Base-by-base conservation (phyloP, 176 grass and related monocot genomes). In the Elaeis guineensis region DNA sequence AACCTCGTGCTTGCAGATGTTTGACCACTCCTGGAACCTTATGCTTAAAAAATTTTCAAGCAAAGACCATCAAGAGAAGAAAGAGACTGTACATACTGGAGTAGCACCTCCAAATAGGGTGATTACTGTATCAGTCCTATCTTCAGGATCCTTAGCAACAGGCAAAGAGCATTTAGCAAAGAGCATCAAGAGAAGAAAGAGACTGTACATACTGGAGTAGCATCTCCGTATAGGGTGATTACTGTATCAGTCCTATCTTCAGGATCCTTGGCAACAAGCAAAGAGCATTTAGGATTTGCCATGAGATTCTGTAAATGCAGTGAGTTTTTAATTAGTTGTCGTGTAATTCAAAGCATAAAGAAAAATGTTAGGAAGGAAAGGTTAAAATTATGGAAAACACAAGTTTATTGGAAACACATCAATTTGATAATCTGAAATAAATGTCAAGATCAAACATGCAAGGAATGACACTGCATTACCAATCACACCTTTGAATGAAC, bases 211-310 rank as follows among this genome's bases (percentile, higher is more conserved):
- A 96, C 92, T 65, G 75, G 75, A 23, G 59, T 71, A 78, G 81
- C 83, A 76, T 90, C 92, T 6, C 87, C 92, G 62, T 90, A 96
- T 49, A 96, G 54, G 56, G 92, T 96, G 16, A 96, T 84, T 69
- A 90, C 78, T 78, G 84, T 90, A 80, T 96, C 92, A n/a, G 87
- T 90, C 77, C 92, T 79, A 77, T 96, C 92, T 64, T 90, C 83
- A 20, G 87, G 87, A 55, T 96, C 87, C 77, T 85, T 96, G 54
- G 87, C 80, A 54, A 90, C 78, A n/a, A 96, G 72, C 79, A 96
- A 80, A 5, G 80, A 88, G 60, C 92, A 96, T 57, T 85, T 96
- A 62, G 81, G 69, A 87, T 87, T 96, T 67, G 49, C 75, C 8
- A 62, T 64, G 25, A 96, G 83, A 74, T 96, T 88, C 92, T 90